These are phyloP conservation scores for Reutealis trisperma DNA, from an alignment of 345 rosid genomes.

Conservation along the genomic window DNA sequence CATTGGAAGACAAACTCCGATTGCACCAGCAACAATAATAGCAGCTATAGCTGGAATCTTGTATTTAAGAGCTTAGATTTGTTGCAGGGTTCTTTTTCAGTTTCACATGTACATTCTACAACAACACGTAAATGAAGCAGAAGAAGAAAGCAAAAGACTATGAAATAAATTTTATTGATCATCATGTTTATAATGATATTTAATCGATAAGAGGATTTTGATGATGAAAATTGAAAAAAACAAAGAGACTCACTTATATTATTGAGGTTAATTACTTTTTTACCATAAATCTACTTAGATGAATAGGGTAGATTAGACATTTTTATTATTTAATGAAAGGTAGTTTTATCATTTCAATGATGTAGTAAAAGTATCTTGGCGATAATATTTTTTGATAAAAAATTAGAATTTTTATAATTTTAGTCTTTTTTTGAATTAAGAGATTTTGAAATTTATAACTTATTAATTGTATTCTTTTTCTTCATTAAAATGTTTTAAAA, in stretches of 20 bases:
- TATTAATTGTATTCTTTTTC: too few relatives aligned
- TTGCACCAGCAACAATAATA: constrained; percentile 47
- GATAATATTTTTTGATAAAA: too few relatives aligned
- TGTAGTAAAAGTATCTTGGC: too few relatives aligned
- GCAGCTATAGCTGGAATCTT: constrained; percentile 47
- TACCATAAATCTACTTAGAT: too few relatives aligned
- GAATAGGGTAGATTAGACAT: too few relatives aligned
- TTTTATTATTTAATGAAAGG: too few relatives aligned
- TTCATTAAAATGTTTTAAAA: too few relatives aligned
- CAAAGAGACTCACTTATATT: not conserved
- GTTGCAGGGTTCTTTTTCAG: not conserved
- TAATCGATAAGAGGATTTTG: not conserved
- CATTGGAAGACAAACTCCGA: constrained; percentile 57
- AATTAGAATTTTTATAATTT: too few relatives aligned
- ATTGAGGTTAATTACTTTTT: too few relatives aligned
- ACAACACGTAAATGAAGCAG: constrained; percentile 1
- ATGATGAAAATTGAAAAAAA: not conserved
- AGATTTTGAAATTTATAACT: too few relatives aligned
- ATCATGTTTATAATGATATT: not conserved
- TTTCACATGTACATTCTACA: constrained; percentile 35
- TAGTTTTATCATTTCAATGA: too few relatives aligned
- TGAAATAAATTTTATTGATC: not conserved
- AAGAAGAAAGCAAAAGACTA: not conserved
- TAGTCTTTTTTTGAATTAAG: too few relatives aligned
- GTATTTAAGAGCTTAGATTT: constrained; percentile 25